phyloP scores from a whole-genome alignment of 306 rosid genomes.

The Mucuna pruriens region DNA sequence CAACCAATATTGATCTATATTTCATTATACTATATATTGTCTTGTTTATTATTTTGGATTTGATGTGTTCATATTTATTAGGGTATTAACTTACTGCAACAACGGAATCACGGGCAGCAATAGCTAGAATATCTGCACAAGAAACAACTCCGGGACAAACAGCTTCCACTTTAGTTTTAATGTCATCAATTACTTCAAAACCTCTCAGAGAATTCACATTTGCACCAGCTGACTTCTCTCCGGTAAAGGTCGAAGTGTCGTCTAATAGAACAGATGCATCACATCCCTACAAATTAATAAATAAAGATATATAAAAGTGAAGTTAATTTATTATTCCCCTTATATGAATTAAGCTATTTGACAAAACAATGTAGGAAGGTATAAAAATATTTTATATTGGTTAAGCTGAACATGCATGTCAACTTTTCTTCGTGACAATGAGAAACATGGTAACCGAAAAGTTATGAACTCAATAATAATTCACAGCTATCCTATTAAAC shows the following conservation, averaged over 20 bases:
- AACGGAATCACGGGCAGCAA: slow-evolving; percentile 67
- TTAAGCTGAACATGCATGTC: neutral
- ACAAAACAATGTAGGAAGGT: neutral
- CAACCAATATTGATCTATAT: neutral
- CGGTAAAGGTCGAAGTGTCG: slow-evolving; percentile 54
- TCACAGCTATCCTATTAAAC: too few relatives aligned
- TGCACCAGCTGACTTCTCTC: slow-evolving; percentile 65
- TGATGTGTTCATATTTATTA: neutral
- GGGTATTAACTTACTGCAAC: slow-evolving; percentile 46
- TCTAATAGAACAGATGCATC: slow-evolving; percentile 66
- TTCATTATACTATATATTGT: neutral
- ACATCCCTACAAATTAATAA: slow-evolving; percentile 52
- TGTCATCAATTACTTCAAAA: slow-evolving; percentile 58
- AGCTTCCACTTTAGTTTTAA: slow-evolving; percentile 55
- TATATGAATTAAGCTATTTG: neutral
- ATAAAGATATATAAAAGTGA: neutral
- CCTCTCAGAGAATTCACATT: slow-evolving; percentile 60
- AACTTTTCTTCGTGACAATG: neutral
- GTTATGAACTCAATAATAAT: neutral
- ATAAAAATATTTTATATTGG: neutral
- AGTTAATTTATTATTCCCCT: neutral
- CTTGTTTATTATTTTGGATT: neutral
- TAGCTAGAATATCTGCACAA: slow-evolving; percentile 64
- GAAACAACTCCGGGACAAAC: slow-evolving; percentile 66
- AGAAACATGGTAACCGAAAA: neutral